Evolutionary conservation across 495 filamentous ascomycete genomes (phyloP).

Genomic region (Cenococcum geophilum): DNA sequence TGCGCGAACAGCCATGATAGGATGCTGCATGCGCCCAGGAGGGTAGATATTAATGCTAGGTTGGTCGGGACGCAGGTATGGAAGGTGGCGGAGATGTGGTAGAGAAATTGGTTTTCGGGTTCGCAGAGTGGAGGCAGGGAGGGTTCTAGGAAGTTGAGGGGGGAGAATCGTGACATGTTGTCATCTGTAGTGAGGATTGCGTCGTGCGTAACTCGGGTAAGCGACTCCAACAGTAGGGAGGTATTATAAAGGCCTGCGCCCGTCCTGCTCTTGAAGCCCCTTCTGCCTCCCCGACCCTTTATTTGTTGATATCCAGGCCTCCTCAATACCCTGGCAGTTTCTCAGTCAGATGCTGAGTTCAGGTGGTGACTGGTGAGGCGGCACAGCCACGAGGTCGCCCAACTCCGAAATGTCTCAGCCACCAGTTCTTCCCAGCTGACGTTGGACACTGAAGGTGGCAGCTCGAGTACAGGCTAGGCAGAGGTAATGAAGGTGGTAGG

Average conservation of each 20-base stretch:
- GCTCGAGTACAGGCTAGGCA: not conserved
- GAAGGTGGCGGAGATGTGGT: conserved; percentile 53
- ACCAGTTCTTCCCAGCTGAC: conserved; percentile 4
- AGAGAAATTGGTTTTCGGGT: conserved; percentile 54
- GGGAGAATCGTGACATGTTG: conserved; percentile 30
- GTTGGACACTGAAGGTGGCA: not conserved
- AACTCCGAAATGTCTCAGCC: conserved; percentile 9
- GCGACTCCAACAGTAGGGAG: conserved; percentile 3
- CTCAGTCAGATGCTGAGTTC: conserved; percentile 24
- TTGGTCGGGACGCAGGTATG: conserved; percentile 62
- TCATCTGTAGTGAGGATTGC: conserved; percentile 27
- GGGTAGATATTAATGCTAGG: conserved; percentile 58
- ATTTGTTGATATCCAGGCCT: not conserved
- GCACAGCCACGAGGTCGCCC: conserved; percentile 25
- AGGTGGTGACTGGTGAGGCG: conserved; percentile 20
- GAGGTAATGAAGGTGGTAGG: not conserved
- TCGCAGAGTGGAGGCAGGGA: conserved; percentile 57
- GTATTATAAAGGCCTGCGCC: not conserved
- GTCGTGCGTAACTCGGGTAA: conserved; percentile 5
- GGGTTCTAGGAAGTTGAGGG: conserved; percentile 26
- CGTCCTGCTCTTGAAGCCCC: not conserved
- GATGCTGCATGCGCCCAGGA: conserved; percentile 60
- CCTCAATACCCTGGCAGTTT: not conserved
- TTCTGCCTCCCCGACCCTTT: not conserved
- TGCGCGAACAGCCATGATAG: conserved; percentile 73